Base-by-base conservation (phyloP, 768 basidiomycete genomes). In the Calocybe indica region DNA sequence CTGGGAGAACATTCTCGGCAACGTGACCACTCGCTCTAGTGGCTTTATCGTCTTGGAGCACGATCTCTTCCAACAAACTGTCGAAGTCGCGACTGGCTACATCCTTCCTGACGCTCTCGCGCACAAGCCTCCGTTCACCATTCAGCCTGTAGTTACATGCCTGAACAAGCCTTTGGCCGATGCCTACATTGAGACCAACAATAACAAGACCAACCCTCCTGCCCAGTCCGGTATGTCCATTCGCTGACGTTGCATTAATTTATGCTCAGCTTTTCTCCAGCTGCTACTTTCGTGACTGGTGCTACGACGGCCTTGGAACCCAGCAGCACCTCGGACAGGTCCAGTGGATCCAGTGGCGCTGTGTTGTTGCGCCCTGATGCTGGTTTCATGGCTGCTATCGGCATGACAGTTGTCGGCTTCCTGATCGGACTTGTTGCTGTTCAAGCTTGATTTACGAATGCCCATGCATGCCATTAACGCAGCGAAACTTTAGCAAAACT, bases 41-140 rank as follows among this genome's bases (percentile, higher is more conserved):
- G 92, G 92, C 8, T 95, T 95, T 74, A 90, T 95, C 57, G 86
- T 90, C 43, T 75, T 95, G 33, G 88, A 89, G 63, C 86, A 89
- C 61, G 91, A 92, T 64, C 73, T 92, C 32, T 92, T 89, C 73
- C 80, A 84, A 64, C 84, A 92, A 62, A 74, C 82, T 1, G 90
- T 92, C 38, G 86, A 92, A 51, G 74, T 93, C 14, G 90, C 91
- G 3, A 85, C 85, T 35, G 89, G 87, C 34, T 92, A 92, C 69
- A 82, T 92, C 58, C 75, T 92, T 11, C 91, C 91, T 2, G 80
- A 83, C 58, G 91, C 88, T 5, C 68, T 90, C 51, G 81, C 83
- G 3, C 78, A 77, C 60, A 67, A 74, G 34, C 82, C 82, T 13
- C 46, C 68, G 12, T 83, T 90, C 70, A 78, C 71, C 40, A 83